A percentile compares a stretch with the other conserved stretches of the same genome.
phyloP scores from a whole-genome alignment of 345 rosid genomes.

The Atalantia buxifolia region DNA sequence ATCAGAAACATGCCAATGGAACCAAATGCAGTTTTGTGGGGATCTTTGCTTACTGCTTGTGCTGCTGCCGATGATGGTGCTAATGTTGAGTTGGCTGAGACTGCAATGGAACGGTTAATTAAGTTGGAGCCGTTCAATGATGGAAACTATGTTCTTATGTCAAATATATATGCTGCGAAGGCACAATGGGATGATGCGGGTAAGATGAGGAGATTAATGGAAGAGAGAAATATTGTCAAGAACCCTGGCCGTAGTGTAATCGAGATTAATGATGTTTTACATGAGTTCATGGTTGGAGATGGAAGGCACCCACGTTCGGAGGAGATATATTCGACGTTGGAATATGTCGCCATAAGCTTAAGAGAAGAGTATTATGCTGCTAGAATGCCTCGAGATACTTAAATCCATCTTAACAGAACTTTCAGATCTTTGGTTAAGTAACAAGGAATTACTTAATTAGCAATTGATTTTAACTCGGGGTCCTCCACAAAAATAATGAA shows the following conservation, averaged over 20 bases:
- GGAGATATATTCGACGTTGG: slow-evolving; percentile 19
- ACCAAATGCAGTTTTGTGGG: slow-evolving; percentile 44
- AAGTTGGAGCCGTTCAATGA: slow-evolving; percentile 42
- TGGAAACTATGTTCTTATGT: slow-evolving; percentile 41
- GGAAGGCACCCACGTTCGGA: slow-evolving; percentile 22
- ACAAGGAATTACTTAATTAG: too few species aligned
- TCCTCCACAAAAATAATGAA: too few species aligned
- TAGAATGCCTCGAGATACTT: not conserved
- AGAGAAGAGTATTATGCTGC: not conserved
- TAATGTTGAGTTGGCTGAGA: slow-evolving; percentile 33
- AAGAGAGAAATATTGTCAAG: slow-evolving; percentile 20
- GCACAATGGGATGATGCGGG: slow-evolving; percentile 40
- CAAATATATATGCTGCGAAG: slow-evolving; percentile 42
- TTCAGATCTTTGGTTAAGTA: not conserved
- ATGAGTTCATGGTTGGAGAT: slow-evolving; percentile 25
- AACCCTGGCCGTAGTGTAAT: slow-evolving; percentile 34
- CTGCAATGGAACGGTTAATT: slow-evolving; percentile 27
- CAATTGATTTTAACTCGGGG: too few species aligned
- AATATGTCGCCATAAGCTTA: slow-evolving; percentile 6
- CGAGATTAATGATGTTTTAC: slow-evolving; percentile 17
- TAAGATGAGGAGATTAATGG: slow-evolving; percentile 32
- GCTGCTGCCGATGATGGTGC: not conserved
- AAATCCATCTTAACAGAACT: too few species aligned
- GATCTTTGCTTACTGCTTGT: slow-evolving; percentile 46
- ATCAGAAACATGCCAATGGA: slow-evolving; percentile 33